phyloP scores from a whole-genome alignment of 495 filamentous ascomycete species.

The Baudoinia panamericana region DNA sequence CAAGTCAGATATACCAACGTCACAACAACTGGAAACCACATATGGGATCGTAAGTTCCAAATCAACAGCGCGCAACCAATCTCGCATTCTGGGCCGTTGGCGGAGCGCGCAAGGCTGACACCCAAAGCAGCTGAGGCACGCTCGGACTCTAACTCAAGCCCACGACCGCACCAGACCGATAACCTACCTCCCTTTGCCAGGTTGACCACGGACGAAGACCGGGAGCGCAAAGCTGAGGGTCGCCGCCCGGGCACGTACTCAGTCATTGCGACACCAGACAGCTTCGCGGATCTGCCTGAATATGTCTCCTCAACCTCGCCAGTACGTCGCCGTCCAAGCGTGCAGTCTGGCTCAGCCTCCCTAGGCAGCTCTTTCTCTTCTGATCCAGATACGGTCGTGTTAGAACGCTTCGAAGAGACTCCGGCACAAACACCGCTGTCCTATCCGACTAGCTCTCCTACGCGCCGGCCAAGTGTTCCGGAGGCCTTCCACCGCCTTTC shows the following conservation, averaged over 20 bases:
- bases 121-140: conserved; percentile 1
- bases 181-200: conserved; percentile 39
- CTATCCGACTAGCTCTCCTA: neutral
- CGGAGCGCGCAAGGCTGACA: neutral
- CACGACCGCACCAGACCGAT: conserved; percentile 14
- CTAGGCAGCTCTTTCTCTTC: conserved; percentile 2
- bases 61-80: neutral
- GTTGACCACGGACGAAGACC: conserved; percentile 47
- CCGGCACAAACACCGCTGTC: neutral
- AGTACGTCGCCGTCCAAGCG: conserved; percentile 6
- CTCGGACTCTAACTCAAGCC: neutral
- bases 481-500: conserved; percentile 9
- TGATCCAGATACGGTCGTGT: conserved; percentile 16
- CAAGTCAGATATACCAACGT: conserved; percentile 29
- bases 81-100: too few relatives aligned
- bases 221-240: conserved; percentile 44
- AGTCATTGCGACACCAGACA: conserved; percentile 42
- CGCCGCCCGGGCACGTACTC: conserved; percentile 43
- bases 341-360: conserved; percentile 10
- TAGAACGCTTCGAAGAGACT: conserved; percentile 19
- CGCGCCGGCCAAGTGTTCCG: conserved; percentile 5
- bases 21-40: conserved; percentile 34
- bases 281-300: conserved; percentile 42
- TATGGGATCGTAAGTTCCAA: conserved; percentile 40
- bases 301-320: conserved; percentile 30